Percentiles rank a stretch among this genome's conserved stretches.
Evolutionary conservation across 345 rosid species (phyloP).

Genomic region (Limnanthes douglasii): DNA sequence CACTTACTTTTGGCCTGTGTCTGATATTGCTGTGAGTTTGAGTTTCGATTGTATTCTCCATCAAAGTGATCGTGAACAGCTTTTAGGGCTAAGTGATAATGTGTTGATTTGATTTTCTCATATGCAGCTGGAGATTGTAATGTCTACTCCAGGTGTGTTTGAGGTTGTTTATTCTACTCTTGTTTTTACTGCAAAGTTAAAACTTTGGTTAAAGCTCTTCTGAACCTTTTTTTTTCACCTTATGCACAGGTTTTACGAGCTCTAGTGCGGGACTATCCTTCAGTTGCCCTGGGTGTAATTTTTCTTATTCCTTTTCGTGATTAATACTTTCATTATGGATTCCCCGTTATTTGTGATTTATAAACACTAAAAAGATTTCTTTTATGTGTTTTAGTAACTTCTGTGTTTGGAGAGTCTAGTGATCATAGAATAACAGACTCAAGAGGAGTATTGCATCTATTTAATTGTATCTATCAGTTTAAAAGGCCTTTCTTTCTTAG

Average conservation of each 20-base stretch:
- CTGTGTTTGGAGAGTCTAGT: too few species aligned
- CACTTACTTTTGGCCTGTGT: not conserved
- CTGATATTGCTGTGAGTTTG: not conserved
- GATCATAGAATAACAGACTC: too few species aligned
- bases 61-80: too few species aligned
- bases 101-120: constrained; percentile 4
- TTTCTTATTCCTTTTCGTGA: too few species aligned
- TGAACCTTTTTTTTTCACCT: not conserved
- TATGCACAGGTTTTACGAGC: constrained; percentile 21
- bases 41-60: too few species aligned
- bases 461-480: too few species aligned
- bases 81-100: not conserved
- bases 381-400: too few species aligned
- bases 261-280: constrained; percentile 28
- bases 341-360: too few species aligned
- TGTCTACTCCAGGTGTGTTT: constrained; percentile 46
- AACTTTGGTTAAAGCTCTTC: not conserved
- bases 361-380: too few species aligned
- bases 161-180: constrained; percentile 21
- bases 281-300: constrained; percentile 32
- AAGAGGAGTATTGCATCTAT: too few species aligned
- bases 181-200: not conserved
- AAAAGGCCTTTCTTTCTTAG: too few species aligned
- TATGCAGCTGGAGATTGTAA: constrained; percentile 39
- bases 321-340: too few species aligned